Evolutionary conservation across 768 basidiomycete species (phyloP).

Genomic region (Dioszegia hungarica): DNA sequence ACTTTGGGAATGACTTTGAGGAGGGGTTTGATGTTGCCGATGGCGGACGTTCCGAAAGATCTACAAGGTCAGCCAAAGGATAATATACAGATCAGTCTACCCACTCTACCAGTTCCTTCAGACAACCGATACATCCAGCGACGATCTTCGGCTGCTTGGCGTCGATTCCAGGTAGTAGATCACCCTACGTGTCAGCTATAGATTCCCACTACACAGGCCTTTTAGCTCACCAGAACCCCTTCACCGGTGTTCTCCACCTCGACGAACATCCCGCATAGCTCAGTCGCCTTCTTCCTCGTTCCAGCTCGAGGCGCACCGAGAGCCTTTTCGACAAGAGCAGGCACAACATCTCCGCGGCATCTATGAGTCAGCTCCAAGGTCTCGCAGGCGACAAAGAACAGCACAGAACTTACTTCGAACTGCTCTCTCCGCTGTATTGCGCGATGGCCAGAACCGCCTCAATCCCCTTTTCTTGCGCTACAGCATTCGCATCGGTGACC

Average conservation of each 20-base stretch:
- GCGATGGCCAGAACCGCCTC: conserved; percentile 81
- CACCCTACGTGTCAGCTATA: conserved; percentile 54
- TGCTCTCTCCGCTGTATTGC: conserved; percentile 84
- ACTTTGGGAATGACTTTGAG: conserved; percentile 86
- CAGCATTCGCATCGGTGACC: conserved; percentile 84
- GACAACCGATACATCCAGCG: conserved; percentile 65
- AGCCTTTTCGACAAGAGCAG: conserved; percentile 93
- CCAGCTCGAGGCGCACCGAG: conserved; percentile 84
- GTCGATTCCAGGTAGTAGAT: conserved; percentile 74
- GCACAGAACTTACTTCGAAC: conserved; percentile 54
- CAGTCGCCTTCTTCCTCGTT: conserved; percentile 80
- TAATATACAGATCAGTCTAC: conserved; percentile 37
- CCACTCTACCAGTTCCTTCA: conserved; percentile 82
- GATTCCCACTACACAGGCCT: background rate
- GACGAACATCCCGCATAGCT: conserved; percentile 80
- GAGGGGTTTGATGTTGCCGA: conserved; percentile 58
- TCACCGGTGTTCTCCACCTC: conserved; percentile 87
- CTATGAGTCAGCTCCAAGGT: background rate
- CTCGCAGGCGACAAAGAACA: too few relatives aligned
- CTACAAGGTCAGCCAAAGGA: conserved; percentile 51
- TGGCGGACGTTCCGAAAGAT: conserved; percentile 69
- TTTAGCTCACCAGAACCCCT: conserved; percentile 73
- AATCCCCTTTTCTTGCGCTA: conserved; percentile 95
- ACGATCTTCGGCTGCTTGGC: conserved; percentile 96
- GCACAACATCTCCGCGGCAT: conserved; percentile 58